Conservation (phyloP, 2,329 filamentous ascomycete genomes). For the Cercospora canescens region DNA sequence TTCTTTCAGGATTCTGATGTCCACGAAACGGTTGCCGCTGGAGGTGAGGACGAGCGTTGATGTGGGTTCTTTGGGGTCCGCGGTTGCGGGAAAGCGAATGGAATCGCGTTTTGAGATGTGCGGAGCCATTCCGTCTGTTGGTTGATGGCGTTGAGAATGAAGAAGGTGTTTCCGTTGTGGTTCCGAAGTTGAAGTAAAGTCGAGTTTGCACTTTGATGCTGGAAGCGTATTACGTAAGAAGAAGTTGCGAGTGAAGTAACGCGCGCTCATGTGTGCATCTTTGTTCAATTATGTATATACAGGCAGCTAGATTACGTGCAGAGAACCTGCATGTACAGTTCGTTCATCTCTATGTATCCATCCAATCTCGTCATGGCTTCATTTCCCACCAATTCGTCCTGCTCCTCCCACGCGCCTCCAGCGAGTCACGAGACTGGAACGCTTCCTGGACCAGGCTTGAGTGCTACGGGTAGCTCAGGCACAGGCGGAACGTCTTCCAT, state of each 20-base stretch:
- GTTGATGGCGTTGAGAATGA: background rate
- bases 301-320: constrained; percentile 1
- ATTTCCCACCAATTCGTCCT: background rate
- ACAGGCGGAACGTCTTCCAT: constrained; percentile 25
- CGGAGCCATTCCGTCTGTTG: constrained; percentile 24
- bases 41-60: constrained; percentile 66
- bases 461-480: constrained; percentile 19
- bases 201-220: background rate
- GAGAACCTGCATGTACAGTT: constrained; percentile 4
- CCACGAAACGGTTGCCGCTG: constrained; percentile 58
- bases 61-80: constrained; percentile 56
- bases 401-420: background rate
- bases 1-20: constrained; percentile 56
- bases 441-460: background rate
- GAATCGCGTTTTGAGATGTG: constrained; percentile 59
- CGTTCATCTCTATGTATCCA: constrained; percentile 13
- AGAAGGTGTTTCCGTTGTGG: background rate
- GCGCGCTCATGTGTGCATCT: background rate
- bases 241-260: constrained; percentile 8
- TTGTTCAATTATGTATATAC: background rate
- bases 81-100: constrained; percentile 59
- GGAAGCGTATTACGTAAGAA: constrained; percentile 5
- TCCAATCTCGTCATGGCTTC: constrained; percentile 4
- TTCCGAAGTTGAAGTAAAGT: background rate
- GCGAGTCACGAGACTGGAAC: constrained; percentile 8